phyloP scores from a whole-genome alignment of 2,329 filamentous ascomycete species.

The Fusarium tricinctum region DNA sequence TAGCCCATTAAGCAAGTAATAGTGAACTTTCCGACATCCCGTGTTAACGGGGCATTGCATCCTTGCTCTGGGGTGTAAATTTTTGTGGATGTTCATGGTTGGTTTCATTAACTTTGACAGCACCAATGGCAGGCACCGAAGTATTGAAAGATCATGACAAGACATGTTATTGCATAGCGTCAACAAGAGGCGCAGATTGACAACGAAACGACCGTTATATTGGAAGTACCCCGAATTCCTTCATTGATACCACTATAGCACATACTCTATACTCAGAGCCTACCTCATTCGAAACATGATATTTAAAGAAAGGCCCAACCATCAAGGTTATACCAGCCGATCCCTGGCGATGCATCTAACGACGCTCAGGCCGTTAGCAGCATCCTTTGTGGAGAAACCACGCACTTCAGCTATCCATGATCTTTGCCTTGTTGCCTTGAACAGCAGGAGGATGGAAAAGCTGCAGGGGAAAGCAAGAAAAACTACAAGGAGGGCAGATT shows the following conservation, averaged over 20 bases:
- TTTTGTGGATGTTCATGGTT: neutral
- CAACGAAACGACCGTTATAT: too few species aligned
- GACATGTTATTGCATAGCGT: neutral
- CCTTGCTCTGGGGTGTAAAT: neutral
- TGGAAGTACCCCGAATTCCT: too few species aligned
- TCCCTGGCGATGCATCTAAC: conserved; percentile 29
- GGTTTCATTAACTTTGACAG: neutral
- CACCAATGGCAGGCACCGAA: neutral
- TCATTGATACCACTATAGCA: too few species aligned
- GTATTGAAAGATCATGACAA: conserved; percentile 1
- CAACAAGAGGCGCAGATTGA: too few species aligned
- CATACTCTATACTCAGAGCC: too few species aligned
- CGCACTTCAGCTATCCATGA: conserved; percentile 30
- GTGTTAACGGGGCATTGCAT: conserved; percentile 4
- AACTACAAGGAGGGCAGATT: neutral
- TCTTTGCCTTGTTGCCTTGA: conserved; percentile 20
- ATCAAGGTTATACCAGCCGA: conserved; percentile 40
- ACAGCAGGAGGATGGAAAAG: conserved; percentile 5
- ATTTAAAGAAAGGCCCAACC: conserved; percentile 15
- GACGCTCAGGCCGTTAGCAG: conserved; percentile 42
- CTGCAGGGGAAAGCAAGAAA: neutral
- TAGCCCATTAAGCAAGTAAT: neutral
- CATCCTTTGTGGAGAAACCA: conserved; percentile 35
- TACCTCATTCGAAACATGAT: neutral
- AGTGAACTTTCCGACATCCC: conserved; percentile 6